A percentile compares a stretch with the other conserved stretches of the same genome.
Evolutionary conservation across 805 yeast genomes (phyloP).

Genomic region (Pichia phayaonensis): DNA sequence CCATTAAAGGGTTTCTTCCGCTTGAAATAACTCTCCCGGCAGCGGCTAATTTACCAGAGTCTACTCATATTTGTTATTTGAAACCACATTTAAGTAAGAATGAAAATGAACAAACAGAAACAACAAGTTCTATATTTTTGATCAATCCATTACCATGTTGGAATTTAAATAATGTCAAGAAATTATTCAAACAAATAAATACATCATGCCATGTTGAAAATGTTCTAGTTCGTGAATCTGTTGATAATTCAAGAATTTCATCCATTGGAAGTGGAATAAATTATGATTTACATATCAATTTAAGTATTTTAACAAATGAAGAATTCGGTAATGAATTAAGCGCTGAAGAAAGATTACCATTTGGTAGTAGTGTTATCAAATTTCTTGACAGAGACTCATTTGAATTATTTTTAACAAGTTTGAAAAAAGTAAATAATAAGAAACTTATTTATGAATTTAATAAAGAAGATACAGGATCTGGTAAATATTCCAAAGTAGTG

Average conservation of each 20-base stretch:
- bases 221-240: constrained; percentile 27
- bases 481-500: constrained; percentile 36
- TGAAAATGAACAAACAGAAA: constrained; percentile 31
- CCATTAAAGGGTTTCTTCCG: constrained; percentile 51
- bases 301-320: constrained; percentile 55
- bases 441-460: constrained; percentile 2
- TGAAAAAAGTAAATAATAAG: constrained; percentile 39
- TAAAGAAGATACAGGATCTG: constrained; percentile 25
- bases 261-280: constrained; percentile 11
- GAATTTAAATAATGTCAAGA: constrained; percentile 43
- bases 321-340: constrained; percentile 26
- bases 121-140: constrained; percentile 57
- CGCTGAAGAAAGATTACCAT: constrained; percentile 45
- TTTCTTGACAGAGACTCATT: constrained; percentile 67
- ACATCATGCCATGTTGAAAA: constrained; percentile 57
- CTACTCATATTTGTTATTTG: constrained; percentile 50
- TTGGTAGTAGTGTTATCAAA: constrained; percentile 64
- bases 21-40: constrained; percentile 40
- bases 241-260: constrained; percentile 17
- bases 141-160: constrained; percentile 70
- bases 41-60: constrained; percentile 11
- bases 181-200: constrained; percentile 50
- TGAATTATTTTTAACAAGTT: constrained; percentile 54
- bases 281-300: constrained; percentile 40
- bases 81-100: constrained; percentile 51